Base-by-base conservation (phyloP, 2,329 filamentous ascomycete species). In the Colletotrichum tofieldiae region DNA sequence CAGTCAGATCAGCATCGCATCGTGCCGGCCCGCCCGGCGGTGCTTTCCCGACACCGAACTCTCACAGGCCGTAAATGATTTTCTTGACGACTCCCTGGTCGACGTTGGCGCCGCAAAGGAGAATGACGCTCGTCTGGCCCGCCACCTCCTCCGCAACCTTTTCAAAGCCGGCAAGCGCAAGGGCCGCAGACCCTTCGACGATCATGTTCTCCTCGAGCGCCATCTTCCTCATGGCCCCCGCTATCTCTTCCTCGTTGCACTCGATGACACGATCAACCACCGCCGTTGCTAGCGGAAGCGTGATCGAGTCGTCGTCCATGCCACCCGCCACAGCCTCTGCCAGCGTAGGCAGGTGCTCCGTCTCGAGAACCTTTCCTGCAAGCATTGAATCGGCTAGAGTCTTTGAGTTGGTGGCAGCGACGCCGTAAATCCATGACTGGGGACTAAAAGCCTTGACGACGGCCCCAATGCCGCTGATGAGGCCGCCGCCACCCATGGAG, bases 311-410 rank as follows among this genome's bases (percentile, higher is more conserved):
- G 26, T 75, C 65, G 43, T 77, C 76, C 16, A 77, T 75, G 2
- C 76, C 76, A 5, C 76, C 76, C 5, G 76, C 75, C 18, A 77
- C 76, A 0, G 76, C 76, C 51, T 77, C 76, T 3, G 75, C 76
- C 55, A 77, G 39, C 2, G 76, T 77, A 6, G 71, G 68, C 26
- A 73, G 45, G 9, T 77, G 76, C 35, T 77, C 73, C 18, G 76
- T 77, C 59, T 76, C 75, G 0, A 77, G 69, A 7, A 77, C 75
- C 3, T 61, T 72, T 0, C 75, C 76, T 0, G 72, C 75, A 1
- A 16, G 55, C 64, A 77, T 77, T 0, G 76, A 76, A 29, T 56
- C 75, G 4, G 76, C 76, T 1, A 77, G 59, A 2, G 76, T 67
- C 49, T 70, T 76, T 0, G 76, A 77, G 45, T 76, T 77, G 26